These are phyloP conservation scores for Metschnikowia aberdeeniae DNA, from an alignment of 805 yeast species.

Conservation along the genomic window DNA sequence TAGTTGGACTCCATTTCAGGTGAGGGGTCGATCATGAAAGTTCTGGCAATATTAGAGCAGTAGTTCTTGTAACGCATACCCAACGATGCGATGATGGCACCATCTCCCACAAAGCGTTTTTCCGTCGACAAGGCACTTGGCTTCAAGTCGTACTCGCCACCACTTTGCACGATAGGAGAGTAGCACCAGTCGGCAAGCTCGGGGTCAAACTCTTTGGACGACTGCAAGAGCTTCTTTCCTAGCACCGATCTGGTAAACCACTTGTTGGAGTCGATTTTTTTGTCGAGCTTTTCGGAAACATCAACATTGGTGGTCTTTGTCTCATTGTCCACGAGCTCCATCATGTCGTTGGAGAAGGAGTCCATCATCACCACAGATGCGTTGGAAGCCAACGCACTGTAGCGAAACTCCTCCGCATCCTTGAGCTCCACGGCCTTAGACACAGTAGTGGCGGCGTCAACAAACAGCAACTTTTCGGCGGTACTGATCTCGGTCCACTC, in stretches of 20 bases:
- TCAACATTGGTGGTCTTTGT: conserved; percentile 66
- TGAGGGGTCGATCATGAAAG: conserved; percentile 87
- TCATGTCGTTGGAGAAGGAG: conserved; percentile 82
- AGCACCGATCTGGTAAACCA: conserved; percentile 53
- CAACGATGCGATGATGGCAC: conserved; percentile 77
- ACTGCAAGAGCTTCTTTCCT: conserved; percentile 53
- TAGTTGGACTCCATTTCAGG: conserved; percentile 74
- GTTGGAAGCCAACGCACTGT: conserved; percentile 66
- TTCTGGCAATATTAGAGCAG: conserved; percentile 83
- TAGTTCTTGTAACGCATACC: conserved; percentile 86
- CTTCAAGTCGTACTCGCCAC: conserved; percentile 76
- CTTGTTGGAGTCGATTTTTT: conserved; percentile 69
- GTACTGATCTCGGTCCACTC: conserved; percentile 61
- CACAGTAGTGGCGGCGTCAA: conserved; percentile 53
- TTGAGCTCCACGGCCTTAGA: conserved; percentile 59
- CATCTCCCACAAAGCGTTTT: conserved; percentile 57
- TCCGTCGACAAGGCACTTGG: conserved; percentile 78
- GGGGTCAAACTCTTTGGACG: conserved; percentile 59
- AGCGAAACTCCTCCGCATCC: conserved; percentile 71
- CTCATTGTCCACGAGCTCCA: conserved; percentile 83
- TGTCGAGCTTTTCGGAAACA: conserved; percentile 72
- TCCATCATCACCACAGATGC: conserved; percentile 78
- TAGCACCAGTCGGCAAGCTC: conserved; percentile 88
- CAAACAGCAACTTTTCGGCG: conserved; percentile 33
- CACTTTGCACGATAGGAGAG: conserved; percentile 86